Percentiles rank a stretch among this genome's conserved stretches.
These are phyloP conservation scores for Diutina catenulata DNA, from an alignment of 1,139 yeast species.

Conservation along the genomic window DNA sequence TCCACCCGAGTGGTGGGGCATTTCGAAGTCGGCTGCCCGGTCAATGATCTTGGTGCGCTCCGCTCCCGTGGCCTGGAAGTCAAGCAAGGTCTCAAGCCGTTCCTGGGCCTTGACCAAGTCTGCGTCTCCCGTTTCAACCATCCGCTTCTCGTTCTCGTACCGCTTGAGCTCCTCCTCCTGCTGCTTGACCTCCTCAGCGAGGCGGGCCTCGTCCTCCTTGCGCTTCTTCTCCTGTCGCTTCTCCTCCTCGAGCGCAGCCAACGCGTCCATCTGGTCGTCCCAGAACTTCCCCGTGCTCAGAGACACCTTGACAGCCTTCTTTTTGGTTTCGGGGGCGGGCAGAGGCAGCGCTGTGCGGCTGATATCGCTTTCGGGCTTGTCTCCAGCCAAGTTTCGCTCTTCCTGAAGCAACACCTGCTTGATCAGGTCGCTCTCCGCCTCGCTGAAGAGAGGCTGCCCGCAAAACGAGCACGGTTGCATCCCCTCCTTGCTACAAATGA, in stretches of 20 bases:
- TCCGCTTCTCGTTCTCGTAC: constrained; percentile 19
- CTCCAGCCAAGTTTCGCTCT: constrained; percentile 27
- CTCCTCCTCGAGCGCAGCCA: constrained; percentile 38
- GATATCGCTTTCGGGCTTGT: constrained; percentile 10
- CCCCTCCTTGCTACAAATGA: constrained; percentile 84
- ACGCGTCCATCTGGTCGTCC: constrained; percentile 55
- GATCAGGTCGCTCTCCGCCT: constrained; percentile 51
- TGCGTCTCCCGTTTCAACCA: constrained; percentile 22
- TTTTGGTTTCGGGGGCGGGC: constrained; percentile 13
- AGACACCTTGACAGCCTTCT: constrained; percentile 36
- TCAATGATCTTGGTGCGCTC: constrained; percentile 89
- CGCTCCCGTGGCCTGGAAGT: constrained; percentile 78
- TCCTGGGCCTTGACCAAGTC: constrained; percentile 60
- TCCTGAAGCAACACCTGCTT: constrained; percentile 30
- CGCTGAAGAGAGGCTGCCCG: constrained; percentile 51
- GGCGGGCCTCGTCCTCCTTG: not conserved
- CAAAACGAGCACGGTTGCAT: constrained; percentile 84
- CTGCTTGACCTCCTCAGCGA: constrained; percentile 20
- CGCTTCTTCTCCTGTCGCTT: constrained; percentile 8
- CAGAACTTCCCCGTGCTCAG: constrained; percentile 52
- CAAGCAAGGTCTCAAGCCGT: constrained; percentile 57
- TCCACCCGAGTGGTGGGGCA: constrained; percentile 33
- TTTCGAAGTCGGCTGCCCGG: constrained; percentile 80
- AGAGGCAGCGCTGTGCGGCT: constrained; percentile 13
- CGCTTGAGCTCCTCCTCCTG: constrained; percentile 27